phyloP scores from a whole-genome alignment of 306 rosid species.

The Fragaria iinumae region DNA sequence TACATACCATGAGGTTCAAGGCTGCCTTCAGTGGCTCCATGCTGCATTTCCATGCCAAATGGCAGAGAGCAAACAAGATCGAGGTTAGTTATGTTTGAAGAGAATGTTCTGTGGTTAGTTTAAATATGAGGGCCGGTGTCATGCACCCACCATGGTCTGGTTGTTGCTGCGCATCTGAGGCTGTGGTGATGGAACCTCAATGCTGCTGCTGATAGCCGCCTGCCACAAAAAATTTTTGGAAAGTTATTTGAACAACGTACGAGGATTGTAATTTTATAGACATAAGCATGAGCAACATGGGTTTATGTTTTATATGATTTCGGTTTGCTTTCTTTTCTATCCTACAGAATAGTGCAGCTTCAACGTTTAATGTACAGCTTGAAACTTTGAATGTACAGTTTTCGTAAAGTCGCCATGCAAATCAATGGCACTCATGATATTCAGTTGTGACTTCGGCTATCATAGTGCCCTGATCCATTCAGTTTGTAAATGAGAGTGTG shows the following conservation, averaged over 20 bases:
- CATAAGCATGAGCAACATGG: too few relatives aligned
- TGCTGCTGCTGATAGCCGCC: neutral
- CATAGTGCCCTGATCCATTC: too few relatives aligned
- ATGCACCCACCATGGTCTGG: conserved; percentile 31
- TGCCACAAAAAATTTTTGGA: neutral
- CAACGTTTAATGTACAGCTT: neutral
- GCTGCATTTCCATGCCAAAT: conserved; percentile 21
- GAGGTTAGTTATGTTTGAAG: neutral
- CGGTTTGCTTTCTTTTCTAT: neutral
- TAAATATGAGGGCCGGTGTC: neutral
- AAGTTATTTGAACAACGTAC: too few relatives aligned
- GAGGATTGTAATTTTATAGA: too few relatives aligned
- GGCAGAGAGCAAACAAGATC: neutral
- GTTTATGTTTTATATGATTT: too few relatives aligned
- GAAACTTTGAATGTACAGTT: neutral
- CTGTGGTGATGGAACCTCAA: conserved; percentile 56
- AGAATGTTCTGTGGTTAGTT: too few relatives aligned
- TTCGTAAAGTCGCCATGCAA: neutral
- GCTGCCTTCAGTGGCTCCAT: conserved; percentile 69
- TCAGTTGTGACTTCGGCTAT: too few relatives aligned
- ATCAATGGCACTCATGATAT: too few relatives aligned
- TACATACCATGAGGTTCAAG: conserved; percentile 62
- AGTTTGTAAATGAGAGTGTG: too few relatives aligned
- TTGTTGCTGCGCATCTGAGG: conserved; percentile 30
- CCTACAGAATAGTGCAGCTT: neutral